Evolutionary conservation across 371 early-diverging fungal species (phyloP), one percentile per base, ranked within the genome.

Genomic region (Mortierella sp.): DNA sequence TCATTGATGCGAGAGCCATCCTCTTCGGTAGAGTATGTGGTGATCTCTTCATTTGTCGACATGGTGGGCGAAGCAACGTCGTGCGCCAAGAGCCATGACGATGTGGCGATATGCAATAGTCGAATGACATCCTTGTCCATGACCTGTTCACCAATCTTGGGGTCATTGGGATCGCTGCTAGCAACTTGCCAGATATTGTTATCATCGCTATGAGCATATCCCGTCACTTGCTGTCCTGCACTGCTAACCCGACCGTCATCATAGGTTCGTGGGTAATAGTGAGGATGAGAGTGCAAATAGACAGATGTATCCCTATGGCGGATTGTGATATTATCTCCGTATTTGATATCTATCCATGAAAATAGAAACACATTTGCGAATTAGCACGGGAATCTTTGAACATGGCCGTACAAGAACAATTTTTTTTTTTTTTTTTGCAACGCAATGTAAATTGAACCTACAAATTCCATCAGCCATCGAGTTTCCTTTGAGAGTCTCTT

Each of bases 31-130:
- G 84, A 70, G 2, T 92, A 83, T 1, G 96, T 94, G 0, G 98
- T 97, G 48, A 98, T 82, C 81, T 98, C 99, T 85, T 95, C 94
- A 67, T 98, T 94, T n/a, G 99, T 98, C 12, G 93, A 79, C 78
- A 94, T 94, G 58, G 94, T 76, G n/a, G 98, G 97, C 18, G 95
- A 95, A 5, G 99, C 99, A 19, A 98, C 99, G 74, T 98, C 99
- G 78, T 98, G 98, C 2, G 98, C 96, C 56, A 95, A 71, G 19
- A 98, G 83, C 65, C 86, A 87, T 0, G 89, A 84, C 21, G 82
- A 70, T 5, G 89, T 89, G 0, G 60, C 41, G 9, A 87, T 71
- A 71, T 90, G 91, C 51, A 87, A 83, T 1, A 89, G 81, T 3
- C 85, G 84, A 55, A 89, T 67, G 2, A 82, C 74, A 63, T 90